phyloP scores from a whole-genome alignment of 805 yeast species.

The Cyberlindnera americana region DNA sequence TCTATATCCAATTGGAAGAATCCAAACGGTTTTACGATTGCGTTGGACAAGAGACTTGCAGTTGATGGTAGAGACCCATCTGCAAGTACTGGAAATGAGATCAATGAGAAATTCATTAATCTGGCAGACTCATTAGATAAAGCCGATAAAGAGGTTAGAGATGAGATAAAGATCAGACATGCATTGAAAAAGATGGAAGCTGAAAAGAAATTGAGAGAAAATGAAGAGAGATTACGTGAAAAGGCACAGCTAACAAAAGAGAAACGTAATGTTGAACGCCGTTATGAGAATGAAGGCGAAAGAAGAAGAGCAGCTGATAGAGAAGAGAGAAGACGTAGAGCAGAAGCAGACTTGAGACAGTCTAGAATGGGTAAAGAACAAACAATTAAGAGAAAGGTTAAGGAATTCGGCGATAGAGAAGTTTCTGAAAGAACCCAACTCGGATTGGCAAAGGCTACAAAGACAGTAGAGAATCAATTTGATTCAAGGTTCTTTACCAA shows the following conservation, averaged over 20 bases:
- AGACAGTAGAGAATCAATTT: conserved; percentile 40
- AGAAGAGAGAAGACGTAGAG: conserved; percentile 42
- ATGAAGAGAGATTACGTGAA: conserved; percentile 47
- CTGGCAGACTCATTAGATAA: conserved; percentile 68
- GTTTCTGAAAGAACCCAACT: conserved; percentile 53
- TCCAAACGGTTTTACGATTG: conserved; percentile 82
- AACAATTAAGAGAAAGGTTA: conserved; percentile 40
- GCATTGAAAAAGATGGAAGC: conserved; percentile 46
- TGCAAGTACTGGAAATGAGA: conserved; percentile 32
- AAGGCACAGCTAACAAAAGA: conserved; percentile 48
- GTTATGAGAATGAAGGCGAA: conserved; percentile 23
- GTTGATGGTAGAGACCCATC: conserved; percentile 40
- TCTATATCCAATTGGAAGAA: conserved; percentile 96
- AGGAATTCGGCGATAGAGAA: conserved; percentile 44
- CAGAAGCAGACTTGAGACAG: conserved; percentile 43
- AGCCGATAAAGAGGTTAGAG: conserved; percentile 62
- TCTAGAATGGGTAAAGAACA: conserved; percentile 44
- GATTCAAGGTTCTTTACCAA: conserved; percentile 57
- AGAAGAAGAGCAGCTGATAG: conserved; percentile 37
- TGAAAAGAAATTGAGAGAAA: conserved; percentile 45
- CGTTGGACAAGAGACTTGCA: conserved; percentile 70
- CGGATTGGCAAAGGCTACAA: conserved; percentile 42
- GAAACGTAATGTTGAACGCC: conserved; percentile 14
- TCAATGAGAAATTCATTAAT: conserved; percentile 55
- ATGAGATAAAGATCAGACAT: conserved; percentile 49